Percentiles rank a stretch among this genome's conserved stretches.
Evolutionary conservation across 495 filamentous ascomycete genomes (phyloP).

Genomic region (Neurospora sublineolata): DNA sequence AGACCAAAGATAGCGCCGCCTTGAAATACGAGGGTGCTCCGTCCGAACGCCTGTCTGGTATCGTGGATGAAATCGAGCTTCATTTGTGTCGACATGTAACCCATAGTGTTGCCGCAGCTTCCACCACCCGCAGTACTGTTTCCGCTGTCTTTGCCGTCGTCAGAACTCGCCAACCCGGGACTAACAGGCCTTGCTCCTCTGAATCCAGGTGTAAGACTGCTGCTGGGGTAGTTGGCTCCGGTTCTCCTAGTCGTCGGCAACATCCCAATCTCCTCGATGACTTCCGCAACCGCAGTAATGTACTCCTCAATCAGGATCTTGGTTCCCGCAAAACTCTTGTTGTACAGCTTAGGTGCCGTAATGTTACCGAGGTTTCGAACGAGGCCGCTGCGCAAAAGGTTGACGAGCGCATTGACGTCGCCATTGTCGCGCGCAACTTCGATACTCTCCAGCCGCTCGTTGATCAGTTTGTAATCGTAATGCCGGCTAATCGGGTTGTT

Average conservation of each 20-base stretch:
- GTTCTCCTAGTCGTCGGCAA: constrained; percentile 43
- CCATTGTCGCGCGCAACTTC: constrained; percentile 62
- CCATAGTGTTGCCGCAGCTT: constrained; percentile 2
- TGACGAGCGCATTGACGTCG: constrained; percentile 63
- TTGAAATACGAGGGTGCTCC: constrained; percentile 76
- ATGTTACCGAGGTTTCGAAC: constrained; percentile 91
- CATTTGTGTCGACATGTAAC: constrained; percentile 56
- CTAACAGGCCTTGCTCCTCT: neutral
- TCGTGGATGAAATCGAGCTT: constrained; percentile 86
- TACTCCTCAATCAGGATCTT: constrained; percentile 89
- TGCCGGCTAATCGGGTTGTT: constrained; percentile 68
- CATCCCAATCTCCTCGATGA: constrained; percentile 64
- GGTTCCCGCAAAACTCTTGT: constrained; percentile 75
- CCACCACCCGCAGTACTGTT: neutral
- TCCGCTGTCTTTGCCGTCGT: neutral
- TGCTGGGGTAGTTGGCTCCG: neutral
- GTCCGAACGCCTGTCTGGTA: constrained; percentile 80
- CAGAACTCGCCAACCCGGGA: constrained; percentile 1
- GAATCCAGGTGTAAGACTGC: neutral
- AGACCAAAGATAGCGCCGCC: constrained; percentile 87
- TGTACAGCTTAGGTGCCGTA: constrained; percentile 71
- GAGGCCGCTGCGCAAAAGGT: constrained; percentile 72
- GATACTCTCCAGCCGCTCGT: constrained; percentile 61
- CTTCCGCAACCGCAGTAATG: constrained; percentile 68
- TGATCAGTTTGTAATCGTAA: constrained; percentile 85